Base-by-base conservation (phyloP, 1,284 basidiomycete species). In the Calocybe gambosa region DNA sequence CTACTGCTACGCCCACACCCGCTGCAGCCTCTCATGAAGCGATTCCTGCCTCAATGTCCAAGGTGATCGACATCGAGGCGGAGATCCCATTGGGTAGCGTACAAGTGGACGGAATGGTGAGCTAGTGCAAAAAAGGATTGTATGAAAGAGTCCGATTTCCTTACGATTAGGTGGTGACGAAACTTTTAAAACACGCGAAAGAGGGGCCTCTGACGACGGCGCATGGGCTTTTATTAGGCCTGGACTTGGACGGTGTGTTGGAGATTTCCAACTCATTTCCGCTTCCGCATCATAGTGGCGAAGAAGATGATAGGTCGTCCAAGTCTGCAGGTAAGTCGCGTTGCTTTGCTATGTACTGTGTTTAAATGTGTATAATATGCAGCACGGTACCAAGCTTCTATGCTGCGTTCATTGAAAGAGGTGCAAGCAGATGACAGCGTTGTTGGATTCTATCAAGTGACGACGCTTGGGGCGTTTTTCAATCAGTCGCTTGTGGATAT, bases 381-480 rank as follows among this genome's bases (percentile, higher is more conserved):
- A 90, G 88, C 75, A 42, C 82, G 85, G 34, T 94, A 94, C 66
- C 91, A 93, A 62, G 71, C 78, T 26, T 79, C 85, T 48, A 92
- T 95, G 89, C 73, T 95, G 41, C 82, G 85, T 45, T 85, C 90
- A 34, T 70, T 95, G 61, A 86, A 89, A 60, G 91, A 97, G 63
- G 92, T 98, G 50, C 89, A 93, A 63, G 84, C 88, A 45, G 94
- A 97, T 61, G 93, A 95, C 64, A 93, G 89, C 57, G 82, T 96
- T 40, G 90, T 99, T 47, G 96, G 96, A 37, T 93, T 97, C 67
- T 99, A 99, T 74, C 92, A 96, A 65, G 88, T 87, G 39, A 91
- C 86, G 39, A 82, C 85, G 15, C 76, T 92, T 43, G 92, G 93
- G 33, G 92, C 92, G n/a, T 97, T 95, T 67, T 86, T 91, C 68